Evolutionary conservation across 805 yeast species (phyloP).

Genomic region (Spathaspora passalidarum): DNA sequence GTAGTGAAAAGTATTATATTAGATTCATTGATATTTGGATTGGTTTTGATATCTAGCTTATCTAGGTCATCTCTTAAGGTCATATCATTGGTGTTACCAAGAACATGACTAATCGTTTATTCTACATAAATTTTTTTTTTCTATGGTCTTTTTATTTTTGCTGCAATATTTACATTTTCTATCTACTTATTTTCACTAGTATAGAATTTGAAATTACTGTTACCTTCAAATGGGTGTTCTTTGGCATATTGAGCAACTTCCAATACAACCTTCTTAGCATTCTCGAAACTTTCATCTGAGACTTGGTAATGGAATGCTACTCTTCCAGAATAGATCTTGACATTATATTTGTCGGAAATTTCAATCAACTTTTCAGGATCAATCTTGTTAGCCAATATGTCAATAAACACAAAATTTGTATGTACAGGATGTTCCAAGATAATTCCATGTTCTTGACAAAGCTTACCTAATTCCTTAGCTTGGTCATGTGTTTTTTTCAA

Average conservation of each 20-base stretch:
- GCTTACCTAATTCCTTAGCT: constrained; percentile 52
- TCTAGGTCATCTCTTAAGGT: not conserved
- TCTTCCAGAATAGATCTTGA: constrained; percentile 69
- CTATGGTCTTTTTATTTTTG: not conserved
- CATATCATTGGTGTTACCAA: not conserved
- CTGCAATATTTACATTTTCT: not conserved
- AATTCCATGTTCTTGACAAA: constrained; percentile 53
- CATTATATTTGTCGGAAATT: constrained; percentile 55
- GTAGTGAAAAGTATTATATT: constrained; percentile 14
- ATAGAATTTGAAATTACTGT: constrained; percentile 8
- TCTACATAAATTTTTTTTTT: not conserved
- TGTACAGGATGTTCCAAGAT: constrained; percentile 71
- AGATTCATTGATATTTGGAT: not conserved
- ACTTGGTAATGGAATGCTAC: constrained; percentile 70
- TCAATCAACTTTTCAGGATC: constrained; percentile 53
- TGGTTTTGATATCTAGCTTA: not conserved
- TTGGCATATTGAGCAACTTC: constrained; percentile 57
- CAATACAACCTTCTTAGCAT: constrained; percentile 46
- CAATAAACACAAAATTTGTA: constrained; percentile 80
- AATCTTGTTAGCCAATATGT: constrained; percentile 50
- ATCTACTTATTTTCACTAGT: constrained; percentile 4
- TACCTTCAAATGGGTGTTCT: constrained; percentile 42
- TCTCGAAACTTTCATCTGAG: constrained; percentile 28
- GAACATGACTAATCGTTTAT: not conserved
- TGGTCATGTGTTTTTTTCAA: constrained; percentile 48